phyloP scores from a whole-genome alignment of 163 green algal genomes.

The Volvox carteri region DNA sequence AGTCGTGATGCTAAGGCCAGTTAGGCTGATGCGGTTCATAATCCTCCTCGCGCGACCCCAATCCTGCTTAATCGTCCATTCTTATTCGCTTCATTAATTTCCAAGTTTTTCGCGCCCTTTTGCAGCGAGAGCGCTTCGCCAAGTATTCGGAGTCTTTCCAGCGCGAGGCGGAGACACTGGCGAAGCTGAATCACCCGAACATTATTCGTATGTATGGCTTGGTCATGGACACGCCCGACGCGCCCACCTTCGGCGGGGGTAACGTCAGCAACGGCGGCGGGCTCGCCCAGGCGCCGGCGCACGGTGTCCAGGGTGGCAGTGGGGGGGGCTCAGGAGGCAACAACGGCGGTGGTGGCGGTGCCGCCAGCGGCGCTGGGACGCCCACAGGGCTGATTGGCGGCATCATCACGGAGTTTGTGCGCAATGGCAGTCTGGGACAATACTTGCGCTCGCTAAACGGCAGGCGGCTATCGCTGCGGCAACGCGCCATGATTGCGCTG shows the following conservation, averaged over 20 bases:
- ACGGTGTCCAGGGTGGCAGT: neutral
- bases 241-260: neutral
- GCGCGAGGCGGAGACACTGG: slow-evolving; percentile 81
- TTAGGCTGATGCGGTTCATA: no score
- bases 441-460: slow-evolving; percentile 44
- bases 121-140: slow-evolving; percentile 70
- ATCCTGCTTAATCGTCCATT: no score
- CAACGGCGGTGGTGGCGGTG: neutral
- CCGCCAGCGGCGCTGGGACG: slow-evolving; percentile 24
- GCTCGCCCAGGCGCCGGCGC: no score
- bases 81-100: no score
- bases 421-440: slow-evolving; percentile 74
- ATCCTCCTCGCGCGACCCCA: no score
- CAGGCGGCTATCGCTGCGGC: slow-evolving; percentile 47
- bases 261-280: neutral
- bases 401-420: slow-evolving; percentile 90
- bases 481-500: slow-evolving; percentile 62
- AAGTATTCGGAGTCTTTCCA: slow-evolving; percentile 80
- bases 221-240: slow-evolving; percentile 69
- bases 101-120: no score
- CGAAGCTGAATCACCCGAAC: slow-evolving; percentile 86
- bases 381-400: slow-evolving; percentile 72
- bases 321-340: slow-evolving; percentile 2
- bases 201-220: slow-evolving; percentile 85
- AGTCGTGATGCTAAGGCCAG: no score